Conservation (phyloP, 164 flowering plant species). For the Chloranthus sessilifolius region DNA sequence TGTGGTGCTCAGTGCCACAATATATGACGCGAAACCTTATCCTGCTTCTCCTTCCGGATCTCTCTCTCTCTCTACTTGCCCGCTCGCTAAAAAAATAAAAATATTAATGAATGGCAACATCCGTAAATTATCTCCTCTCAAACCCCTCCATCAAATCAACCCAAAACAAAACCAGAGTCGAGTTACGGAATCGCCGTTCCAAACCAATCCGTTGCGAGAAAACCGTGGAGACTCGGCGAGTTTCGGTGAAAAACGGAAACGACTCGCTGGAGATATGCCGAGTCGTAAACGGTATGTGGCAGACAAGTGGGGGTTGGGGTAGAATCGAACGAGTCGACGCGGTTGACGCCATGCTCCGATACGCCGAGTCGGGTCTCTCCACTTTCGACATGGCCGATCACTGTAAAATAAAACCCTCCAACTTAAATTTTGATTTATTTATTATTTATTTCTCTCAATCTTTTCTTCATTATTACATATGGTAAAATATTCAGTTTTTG, state of each 20-base stretch:
- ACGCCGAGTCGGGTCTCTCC: conserved; percentile 79
- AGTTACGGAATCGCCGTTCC: background rate
- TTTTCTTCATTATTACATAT: too few relatives aligned
- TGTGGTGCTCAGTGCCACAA: too few relatives aligned
- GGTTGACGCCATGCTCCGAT: conserved; percentile 83
- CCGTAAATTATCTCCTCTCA: background rate
- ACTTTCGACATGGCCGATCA: conserved; percentile 98
- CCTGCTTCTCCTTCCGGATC: too few relatives aligned
- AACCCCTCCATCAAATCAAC: background rate
- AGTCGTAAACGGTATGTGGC: conserved; percentile 95
- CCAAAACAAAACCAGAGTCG: background rate
- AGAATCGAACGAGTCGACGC: conserved; percentile 74
- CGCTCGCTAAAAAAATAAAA: too few relatives aligned
- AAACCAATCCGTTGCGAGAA: conserved; percentile 23
- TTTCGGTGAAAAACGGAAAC: conserved; percentile 52
- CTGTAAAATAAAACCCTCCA: too few relatives aligned
- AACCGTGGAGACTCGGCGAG: conserved; percentile 19
- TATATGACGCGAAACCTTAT: too few relatives aligned
- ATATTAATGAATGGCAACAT: conserved; percentile 1
- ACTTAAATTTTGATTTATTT: too few relatives aligned
- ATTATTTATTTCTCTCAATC: too few relatives aligned
- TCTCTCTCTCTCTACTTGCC: too few relatives aligned
- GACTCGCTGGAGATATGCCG: conserved; percentile 81
- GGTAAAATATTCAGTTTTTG: too few relatives aligned
- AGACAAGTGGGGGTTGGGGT: conserved; percentile 97